Conservation (phyloP, 176 grass and related monocot species). For the Oryza glaberrima region DNA sequence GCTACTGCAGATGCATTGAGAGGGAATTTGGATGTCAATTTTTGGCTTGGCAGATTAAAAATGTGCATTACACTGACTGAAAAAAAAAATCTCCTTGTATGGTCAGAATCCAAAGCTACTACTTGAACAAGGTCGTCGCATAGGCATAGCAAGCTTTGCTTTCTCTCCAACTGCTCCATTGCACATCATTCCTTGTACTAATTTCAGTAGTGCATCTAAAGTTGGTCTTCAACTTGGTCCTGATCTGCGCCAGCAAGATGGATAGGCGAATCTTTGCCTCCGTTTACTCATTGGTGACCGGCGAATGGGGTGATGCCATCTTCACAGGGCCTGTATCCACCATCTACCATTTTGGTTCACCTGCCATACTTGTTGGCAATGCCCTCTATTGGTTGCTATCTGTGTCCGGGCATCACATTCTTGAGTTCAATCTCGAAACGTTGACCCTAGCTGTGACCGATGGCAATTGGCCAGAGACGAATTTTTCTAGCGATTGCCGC, state of each 20-base stretch:
- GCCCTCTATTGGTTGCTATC: not conserved
- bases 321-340: not conserved
- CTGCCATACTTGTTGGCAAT: not conserved
- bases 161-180: not conserved
- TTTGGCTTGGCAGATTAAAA: slow-evolving; percentile 29
- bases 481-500: not conserved
- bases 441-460: not conserved
- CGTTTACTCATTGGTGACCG: not conserved
- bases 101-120: not conserved
- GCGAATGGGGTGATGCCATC: not conserved
- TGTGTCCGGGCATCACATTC: not conserved
- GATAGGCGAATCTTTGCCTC: not conserved
- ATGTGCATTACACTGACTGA: not conserved
- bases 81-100: not conserved
- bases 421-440: not conserved
- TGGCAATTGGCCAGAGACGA: not conserved
- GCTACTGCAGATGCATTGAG: slow-evolving; percentile 7
- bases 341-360: not conserved
- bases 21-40: not conserved
- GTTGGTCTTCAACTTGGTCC: not conserved
- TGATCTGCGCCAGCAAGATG: not conserved
- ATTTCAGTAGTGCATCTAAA: not conserved
- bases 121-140: not conserved
- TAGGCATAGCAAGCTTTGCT: not conserved
- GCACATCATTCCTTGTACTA: not conserved